phyloP scores from a whole-genome alignment of 441 rosid genomes.

The Adansonia madagascariensis region DNA sequence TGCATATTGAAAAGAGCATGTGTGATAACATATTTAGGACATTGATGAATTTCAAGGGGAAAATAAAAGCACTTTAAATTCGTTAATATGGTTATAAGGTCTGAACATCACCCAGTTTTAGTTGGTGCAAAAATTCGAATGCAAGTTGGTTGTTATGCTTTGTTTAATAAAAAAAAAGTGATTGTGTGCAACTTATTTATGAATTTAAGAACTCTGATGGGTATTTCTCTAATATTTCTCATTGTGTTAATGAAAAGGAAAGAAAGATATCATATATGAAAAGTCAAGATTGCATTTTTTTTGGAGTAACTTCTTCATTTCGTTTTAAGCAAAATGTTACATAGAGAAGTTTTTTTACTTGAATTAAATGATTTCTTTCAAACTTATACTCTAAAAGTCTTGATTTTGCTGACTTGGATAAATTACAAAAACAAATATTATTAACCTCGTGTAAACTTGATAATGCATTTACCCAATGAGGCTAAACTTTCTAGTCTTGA shows the following conservation, averaged over 20 bases:
- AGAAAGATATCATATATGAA: background rate
- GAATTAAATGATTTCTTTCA: no score
- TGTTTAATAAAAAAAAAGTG: background rate
- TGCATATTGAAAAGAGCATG: conserved; percentile 6
- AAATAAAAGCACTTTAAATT: background rate
- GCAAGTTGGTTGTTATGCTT: background rate
- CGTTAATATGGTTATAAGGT: background rate
- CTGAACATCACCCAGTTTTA: background rate
- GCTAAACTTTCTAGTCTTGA: no score
- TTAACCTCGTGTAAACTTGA: no score
- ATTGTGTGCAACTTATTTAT: background rate
- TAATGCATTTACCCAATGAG: no score
- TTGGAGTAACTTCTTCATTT: background rate
- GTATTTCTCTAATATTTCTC: background rate
- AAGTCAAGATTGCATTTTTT: background rate
- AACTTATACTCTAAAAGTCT: no score
- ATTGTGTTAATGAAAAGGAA: background rate
- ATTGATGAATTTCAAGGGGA: background rate
- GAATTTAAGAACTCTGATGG: background rate
- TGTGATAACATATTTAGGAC: background rate
- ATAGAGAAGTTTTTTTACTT: no score
- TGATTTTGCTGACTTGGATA: no score
- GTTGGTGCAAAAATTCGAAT: background rate
- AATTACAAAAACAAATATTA: no score
- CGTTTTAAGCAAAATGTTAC: background rate